phyloP scores from a whole-genome alignment of 2,329 filamentous ascomycete genomes.

The Fusarium sp. region DNA sequence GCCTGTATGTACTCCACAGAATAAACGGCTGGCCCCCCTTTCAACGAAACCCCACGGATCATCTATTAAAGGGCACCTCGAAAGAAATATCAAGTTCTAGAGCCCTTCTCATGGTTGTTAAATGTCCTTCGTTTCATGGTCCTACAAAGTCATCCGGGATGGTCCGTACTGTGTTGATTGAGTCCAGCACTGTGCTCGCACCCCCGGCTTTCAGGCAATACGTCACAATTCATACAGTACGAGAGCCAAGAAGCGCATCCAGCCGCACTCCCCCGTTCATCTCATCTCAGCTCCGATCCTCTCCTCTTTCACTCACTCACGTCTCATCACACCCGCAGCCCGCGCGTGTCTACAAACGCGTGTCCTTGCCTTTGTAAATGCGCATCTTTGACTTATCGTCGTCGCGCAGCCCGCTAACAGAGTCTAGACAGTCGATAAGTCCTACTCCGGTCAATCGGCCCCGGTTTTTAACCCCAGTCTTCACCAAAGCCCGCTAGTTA shows the following conservation, averaged over 20 bases:
- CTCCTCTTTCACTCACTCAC: slow-evolving; percentile 1
- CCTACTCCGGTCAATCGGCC: slow-evolving; percentile 19
- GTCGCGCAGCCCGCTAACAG: slow-evolving; percentile 15
- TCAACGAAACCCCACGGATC: not conserved
- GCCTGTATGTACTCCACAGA: not conserved
- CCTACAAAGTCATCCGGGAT: not conserved
- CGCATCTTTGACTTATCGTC: not conserved
- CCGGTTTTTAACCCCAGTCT: slow-evolving; percentile 41
- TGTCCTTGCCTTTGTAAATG: not conserved
- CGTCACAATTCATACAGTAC: slow-evolving; percentile 9
- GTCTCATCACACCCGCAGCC: not conserved
- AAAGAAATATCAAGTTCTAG: not conserved
- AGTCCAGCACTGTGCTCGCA: not conserved
- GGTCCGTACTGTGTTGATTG: slow-evolving; percentile 13
- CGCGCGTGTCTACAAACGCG: not conserved
- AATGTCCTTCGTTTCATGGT: not conserved
- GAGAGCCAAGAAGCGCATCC: not conserved
- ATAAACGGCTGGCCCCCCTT: slow-evolving; percentile 4
- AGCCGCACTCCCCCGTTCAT: not conserved
- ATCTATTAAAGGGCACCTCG: not conserved
- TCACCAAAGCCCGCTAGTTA: slow-evolving; percentile 20
- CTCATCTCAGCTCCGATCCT: slow-evolving; percentile 13
- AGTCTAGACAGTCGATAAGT: slow-evolving; percentile 5
- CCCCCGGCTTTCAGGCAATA: not conserved
- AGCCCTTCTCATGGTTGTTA: not conserved